Conservation (phyloP, 2,329 filamentous ascomycete species). For the Chaetomiaceae sp. region DNA sequence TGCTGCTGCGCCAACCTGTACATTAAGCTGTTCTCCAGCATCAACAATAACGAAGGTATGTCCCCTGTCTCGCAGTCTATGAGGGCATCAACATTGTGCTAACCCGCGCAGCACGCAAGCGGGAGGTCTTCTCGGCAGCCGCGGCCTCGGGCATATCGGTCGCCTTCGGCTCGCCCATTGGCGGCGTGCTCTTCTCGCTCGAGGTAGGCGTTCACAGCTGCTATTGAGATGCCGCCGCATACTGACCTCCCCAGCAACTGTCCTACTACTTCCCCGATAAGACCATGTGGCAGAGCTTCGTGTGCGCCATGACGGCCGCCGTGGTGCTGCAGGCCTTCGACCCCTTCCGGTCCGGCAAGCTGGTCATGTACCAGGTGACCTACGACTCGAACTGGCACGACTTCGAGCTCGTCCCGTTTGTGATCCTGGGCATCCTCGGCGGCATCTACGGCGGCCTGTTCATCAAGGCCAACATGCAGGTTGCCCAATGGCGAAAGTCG, state of each 20-base stretch:
- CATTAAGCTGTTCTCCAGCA: conserved; percentile 76
- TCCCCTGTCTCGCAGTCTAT: conserved; percentile 4
- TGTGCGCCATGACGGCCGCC: conserved; percentile 97
- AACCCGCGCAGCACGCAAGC: conserved; percentile 64
- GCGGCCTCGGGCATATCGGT: conserved; percentile 90
- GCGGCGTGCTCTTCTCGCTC: conserved; percentile 91
- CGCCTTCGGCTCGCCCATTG: conserved; percentile 89
- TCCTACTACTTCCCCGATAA: conserved; percentile 98
- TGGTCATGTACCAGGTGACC: conserved; percentile 92
- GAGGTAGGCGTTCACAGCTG: conserved; percentile 47
- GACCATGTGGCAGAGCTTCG: conserved; percentile 99
- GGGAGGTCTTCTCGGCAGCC: conserved; percentile 87
- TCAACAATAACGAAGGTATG: conserved; percentile 80
- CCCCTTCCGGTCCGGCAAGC: conserved; percentile 89
- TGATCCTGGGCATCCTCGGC: conserved; percentile 77
- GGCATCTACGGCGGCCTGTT: conserved; percentile 94
- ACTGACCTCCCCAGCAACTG: conserved; percentile 55
- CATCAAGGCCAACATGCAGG: conserved; percentile 86
- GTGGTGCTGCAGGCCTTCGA: conserved; percentile 89
- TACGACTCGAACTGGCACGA: conserved; percentile 90
- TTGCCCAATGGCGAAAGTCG: conserved; percentile 73
- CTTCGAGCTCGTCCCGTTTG: conserved; percentile 87
- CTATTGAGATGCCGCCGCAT: background rate
- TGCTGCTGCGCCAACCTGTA: conserved; percentile 94
- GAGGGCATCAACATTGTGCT: conserved; percentile 9